A percentile compares a stretch with the other conserved stretches of the same genome.
These are phyloP conservation scores for Phytophthora pini DNA, from an alignment of 352 stramenopile species.

Conservation along the genomic window DNA sequence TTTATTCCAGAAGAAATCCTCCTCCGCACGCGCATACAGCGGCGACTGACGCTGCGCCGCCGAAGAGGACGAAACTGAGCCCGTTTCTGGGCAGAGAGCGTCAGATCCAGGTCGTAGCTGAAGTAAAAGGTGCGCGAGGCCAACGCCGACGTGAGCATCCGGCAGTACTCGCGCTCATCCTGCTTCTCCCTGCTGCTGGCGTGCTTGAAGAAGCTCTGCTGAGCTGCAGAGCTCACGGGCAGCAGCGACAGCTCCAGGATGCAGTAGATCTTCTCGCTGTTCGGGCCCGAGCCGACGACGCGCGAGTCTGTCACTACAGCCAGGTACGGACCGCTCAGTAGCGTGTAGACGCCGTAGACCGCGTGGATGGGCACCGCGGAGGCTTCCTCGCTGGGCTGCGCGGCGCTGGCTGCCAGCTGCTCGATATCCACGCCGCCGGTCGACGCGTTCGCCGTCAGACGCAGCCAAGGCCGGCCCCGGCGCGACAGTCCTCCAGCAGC, in stretches of 20 bases:
- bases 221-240: constrained; percentile 60
- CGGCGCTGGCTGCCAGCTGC: constrained; percentile 13
- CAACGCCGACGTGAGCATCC: constrained; percentile 63
- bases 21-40: constrained; percentile 72
- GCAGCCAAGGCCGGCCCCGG: constrained; percentile 68
- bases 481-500: constrained; percentile 83
- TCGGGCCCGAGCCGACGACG: constrained; percentile 60
- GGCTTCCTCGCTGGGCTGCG: constrained; percentile 51
- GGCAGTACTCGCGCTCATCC: constrained; percentile 66
- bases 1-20: constrained; percentile 95
- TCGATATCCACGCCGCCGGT: constrained; percentile 35
- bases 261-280: constrained; percentile 67
- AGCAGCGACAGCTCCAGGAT: constrained; percentile 64
- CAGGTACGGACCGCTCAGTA: constrained; percentile 74
- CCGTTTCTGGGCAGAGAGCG: constrained; percentile 74
- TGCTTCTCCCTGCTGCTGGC: constrained; percentile 51
- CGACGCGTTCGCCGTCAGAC: constrained; percentile 39
- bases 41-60: constrained; percentile 33
- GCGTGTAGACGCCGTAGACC: constrained; percentile 77
- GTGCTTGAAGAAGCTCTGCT: constrained; percentile 60
- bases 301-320: constrained; percentile 76
- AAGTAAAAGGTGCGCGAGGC: constrained; percentile 76
- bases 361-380: constrained; percentile 67
- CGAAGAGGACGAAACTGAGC: constrained; percentile 28
- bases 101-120: constrained; percentile 79